phyloP scores from a whole-genome alignment of 345 rosid genomes.

The Dovyalis caffra region DNA sequence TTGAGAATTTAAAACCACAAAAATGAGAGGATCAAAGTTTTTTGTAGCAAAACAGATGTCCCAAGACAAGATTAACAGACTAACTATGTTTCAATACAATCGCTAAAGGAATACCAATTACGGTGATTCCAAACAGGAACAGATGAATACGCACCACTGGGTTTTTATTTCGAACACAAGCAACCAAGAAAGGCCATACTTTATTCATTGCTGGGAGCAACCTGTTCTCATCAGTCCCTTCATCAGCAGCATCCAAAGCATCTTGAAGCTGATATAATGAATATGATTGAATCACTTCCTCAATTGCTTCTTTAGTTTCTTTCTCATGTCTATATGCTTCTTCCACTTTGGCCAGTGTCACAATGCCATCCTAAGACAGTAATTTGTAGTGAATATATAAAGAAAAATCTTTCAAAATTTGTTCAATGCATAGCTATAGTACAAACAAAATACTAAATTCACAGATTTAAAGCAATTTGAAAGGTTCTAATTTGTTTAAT shows the following conservation, averaged over 20 bases:
- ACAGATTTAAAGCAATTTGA: not conserved
- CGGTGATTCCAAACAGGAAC: not conserved
- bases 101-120: no score
- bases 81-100: no score
- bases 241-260: constrained; percentile 51
- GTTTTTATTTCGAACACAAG: constrained; percentile 57
- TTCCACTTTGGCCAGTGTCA: constrained; percentile 69
- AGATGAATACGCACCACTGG: constrained; percentile 47
- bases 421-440: not conserved
- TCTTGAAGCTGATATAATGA: constrained; percentile 70
- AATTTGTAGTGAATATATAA: constrained; percentile 1
- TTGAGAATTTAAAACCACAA: not conserved
- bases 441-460: not conserved
- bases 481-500: no score
- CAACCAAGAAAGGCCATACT: constrained; percentile 83
- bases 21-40: no score
- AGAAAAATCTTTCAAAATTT: not conserved
- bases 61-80: no score
- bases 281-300: constrained; percentile 50
- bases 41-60: no score
- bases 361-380: constrained; percentile 58
- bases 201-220: constrained; percentile 89
- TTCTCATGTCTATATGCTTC: constrained; percentile 70
- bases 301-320: constrained; percentile 63
- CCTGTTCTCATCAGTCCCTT: constrained; percentile 73